Evolutionary conservation across 768 basidiomycete genomes (phyloP).

Genomic region (Lentinula sp.): DNA sequence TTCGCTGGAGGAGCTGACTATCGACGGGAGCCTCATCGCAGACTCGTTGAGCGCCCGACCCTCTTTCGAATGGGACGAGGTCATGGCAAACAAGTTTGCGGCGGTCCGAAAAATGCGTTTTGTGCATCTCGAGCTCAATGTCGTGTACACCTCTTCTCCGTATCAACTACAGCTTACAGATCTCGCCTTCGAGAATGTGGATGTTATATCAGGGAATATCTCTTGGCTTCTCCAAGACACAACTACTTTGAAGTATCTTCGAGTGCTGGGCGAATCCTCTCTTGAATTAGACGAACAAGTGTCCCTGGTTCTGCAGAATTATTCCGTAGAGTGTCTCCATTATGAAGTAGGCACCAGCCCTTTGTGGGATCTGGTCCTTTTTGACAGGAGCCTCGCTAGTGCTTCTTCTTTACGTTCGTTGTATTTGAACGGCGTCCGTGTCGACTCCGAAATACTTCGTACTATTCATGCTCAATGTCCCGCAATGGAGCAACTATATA

Average conservation of each 20-base stretch:
- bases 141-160: constrained; percentile 27
- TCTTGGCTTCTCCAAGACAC: constrained; percentile 31
- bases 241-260: constrained; percentile 27
- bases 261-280: constrained; percentile 26
- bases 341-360: constrained; percentile 31
- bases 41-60: constrained; percentile 20
- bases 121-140: constrained; percentile 36
- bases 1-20: constrained; percentile 32
- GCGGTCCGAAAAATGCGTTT: constrained; percentile 36
- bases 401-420: constrained; percentile 29
- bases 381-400: constrained; percentile 20
- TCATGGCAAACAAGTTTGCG: constrained; percentile 37
- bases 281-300: constrained; percentile 34
- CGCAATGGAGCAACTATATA: constrained; percentile 32
- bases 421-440: constrained; percentile 33
- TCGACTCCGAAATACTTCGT: constrained; percentile 28
- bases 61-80: constrained; percentile 51
- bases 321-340: constrained; percentile 33
- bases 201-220: constrained; percentile 34
- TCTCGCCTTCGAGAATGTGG: constrained; percentile 38
- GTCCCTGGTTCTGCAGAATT: constrained; percentile 30
- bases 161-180: constrained; percentile 28
- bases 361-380: constrained; percentile 19
- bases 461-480: constrained; percentile 26
- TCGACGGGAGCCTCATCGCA: constrained; percentile 37